phyloP scores from a whole-genome alignment of 208 protist species.

The Wallacemonas collosoma region DNA sequence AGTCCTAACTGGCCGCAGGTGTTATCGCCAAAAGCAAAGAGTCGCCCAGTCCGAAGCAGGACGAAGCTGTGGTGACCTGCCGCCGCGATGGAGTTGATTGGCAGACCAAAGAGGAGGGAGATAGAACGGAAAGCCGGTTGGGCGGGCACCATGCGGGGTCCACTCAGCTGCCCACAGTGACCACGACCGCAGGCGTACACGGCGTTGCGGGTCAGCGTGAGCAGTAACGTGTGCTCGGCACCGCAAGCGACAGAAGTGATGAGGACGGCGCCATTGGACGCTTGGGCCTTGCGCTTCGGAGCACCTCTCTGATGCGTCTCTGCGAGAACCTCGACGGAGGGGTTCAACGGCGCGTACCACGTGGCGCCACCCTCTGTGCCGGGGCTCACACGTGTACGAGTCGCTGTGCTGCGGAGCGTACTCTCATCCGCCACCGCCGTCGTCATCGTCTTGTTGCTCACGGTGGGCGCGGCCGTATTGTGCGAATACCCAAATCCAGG shows the following conservation, averaged over 20 bases:
- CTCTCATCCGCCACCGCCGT: background rate
- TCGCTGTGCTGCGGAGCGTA: background rate
- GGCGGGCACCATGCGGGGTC: conserved; percentile 37
- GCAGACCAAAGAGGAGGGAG: conserved; percentile 74
- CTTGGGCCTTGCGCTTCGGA: background rate
- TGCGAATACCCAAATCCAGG: conserved; percentile 12
- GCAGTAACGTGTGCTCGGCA: conserved; percentile 69
- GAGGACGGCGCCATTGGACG: background rate
- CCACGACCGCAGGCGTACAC: conserved; percentile 82
- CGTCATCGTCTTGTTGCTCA: background rate
- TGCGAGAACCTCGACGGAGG: conserved; percentile 5
- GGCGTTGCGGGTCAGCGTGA: conserved; percentile 48
- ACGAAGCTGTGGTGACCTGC: conserved; percentile 80
- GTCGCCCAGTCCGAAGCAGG: conserved; percentile 67
- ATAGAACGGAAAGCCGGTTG: conserved; percentile 76
- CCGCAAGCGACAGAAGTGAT: conserved; percentile 68
- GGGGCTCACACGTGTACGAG: background rate
- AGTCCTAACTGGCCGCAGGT: conserved; percentile 77
- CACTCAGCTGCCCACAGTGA: conserved; percentile 65
- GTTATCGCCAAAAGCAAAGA: conserved; percentile 86
- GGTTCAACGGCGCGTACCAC: conserved; percentile 4
- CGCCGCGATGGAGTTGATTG: conserved; percentile 52
- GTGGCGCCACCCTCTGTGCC: background rate
- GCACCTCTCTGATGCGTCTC: background rate
- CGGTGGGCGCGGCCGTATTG: background rate